Evolutionary conservation across 2,329 filamentous ascomycete genomes (phyloP).

Genomic region (Fusarium circinatum): DNA sequence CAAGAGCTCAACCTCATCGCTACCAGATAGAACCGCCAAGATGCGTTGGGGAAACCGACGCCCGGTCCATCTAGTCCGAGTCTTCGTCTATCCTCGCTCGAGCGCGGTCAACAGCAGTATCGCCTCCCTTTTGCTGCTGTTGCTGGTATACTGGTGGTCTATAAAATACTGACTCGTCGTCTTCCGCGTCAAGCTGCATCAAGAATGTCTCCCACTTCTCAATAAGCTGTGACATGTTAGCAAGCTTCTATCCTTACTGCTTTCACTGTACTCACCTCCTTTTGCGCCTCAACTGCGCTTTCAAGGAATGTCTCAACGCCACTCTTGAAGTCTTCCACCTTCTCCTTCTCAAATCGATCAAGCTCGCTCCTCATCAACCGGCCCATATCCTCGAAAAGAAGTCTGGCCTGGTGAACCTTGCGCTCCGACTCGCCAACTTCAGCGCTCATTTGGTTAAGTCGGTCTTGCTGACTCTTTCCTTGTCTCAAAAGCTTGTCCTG

Average conservation of each 20-base stretch:
- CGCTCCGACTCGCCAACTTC: conserved; percentile 96
- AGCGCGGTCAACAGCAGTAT: conserved; percentile 70
- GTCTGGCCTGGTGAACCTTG: conserved; percentile 87
- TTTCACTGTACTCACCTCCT: conserved; percentile 75
- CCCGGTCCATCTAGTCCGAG: conserved; percentile 59
- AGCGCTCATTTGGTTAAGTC: conserved; percentile 89
- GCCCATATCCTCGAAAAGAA: conserved; percentile 98
- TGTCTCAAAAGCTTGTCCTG: conserved; percentile 97
- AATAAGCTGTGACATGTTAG: conserved; percentile 61
- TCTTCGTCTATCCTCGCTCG: conserved; percentile 69
- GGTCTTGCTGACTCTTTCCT: conserved; percentile 94
- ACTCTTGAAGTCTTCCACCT: conserved; percentile 99
- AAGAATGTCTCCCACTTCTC: conserved; percentile 99
- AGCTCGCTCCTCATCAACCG: conserved; percentile 89
- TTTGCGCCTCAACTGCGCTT: conserved; percentile 96
- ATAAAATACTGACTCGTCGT: conserved; percentile 79
- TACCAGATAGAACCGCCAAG: conserved; percentile 26
- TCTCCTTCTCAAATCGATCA: conserved; percentile 94
- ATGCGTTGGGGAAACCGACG: conserved; percentile 7
- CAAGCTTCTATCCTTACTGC: not conserved
- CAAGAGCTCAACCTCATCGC: conserved; percentile 8
- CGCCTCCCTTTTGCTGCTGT: conserved; percentile 61
- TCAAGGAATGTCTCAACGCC: conserved; percentile 98
- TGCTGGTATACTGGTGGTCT: conserved; percentile 68
- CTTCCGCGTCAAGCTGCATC: conserved; percentile 93